phyloP scores from a whole-genome alignment of 768 basidiomycete genomes.

The Serendipita vermifera region DNA sequence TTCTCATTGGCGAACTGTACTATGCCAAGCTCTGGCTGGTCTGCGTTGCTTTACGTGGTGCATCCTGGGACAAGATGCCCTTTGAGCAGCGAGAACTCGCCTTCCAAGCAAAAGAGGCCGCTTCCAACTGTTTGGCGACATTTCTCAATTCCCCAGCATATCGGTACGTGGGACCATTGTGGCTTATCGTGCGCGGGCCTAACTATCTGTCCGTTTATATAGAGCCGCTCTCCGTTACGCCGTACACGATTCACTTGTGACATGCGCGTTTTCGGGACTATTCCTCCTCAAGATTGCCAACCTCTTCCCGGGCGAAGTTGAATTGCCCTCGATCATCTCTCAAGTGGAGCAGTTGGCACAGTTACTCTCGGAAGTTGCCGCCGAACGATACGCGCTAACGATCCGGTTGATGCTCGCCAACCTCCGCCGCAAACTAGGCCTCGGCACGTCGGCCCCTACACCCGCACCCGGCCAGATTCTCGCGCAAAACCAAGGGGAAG shows the following conservation, averaged over 20 bases:
- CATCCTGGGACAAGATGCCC: constrained; percentile 92
- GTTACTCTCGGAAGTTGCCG: constrained; percentile 81
- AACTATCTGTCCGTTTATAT: constrained; percentile 1
- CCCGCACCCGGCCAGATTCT: constrained; percentile 13
- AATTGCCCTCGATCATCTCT: constrained; percentile 51
- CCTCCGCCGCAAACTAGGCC: constrained; percentile 74
- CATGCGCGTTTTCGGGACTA: constrained; percentile 79
- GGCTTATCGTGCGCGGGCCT: neutral
- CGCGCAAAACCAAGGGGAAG: neutral
- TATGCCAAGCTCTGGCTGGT: constrained; percentile 93
- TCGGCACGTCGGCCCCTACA: constrained; percentile 25
- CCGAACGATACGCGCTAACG: constrained; percentile 85
- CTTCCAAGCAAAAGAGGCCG: constrained; percentile 90
- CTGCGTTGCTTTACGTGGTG: constrained; percentile 81
- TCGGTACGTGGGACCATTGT: constrained; percentile 36
- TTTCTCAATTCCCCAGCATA: constrained; percentile 73
- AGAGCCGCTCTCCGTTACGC: constrained; percentile 86
- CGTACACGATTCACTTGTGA: constrained; percentile 85
- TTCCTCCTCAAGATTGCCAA: constrained; percentile 92
- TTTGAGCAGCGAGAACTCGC: constrained; percentile 90
- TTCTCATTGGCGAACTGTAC: constrained; percentile 77
- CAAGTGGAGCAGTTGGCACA: constrained; percentile 89
- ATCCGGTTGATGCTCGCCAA: constrained; percentile 89
- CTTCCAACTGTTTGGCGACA: constrained; percentile 69
- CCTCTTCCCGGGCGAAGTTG: constrained; percentile 76